Evolutionary conservation across 345 rosid species (phyloP), one percentile per base, ranked within the genome.

Genomic region (Turnera subulata): DNA sequence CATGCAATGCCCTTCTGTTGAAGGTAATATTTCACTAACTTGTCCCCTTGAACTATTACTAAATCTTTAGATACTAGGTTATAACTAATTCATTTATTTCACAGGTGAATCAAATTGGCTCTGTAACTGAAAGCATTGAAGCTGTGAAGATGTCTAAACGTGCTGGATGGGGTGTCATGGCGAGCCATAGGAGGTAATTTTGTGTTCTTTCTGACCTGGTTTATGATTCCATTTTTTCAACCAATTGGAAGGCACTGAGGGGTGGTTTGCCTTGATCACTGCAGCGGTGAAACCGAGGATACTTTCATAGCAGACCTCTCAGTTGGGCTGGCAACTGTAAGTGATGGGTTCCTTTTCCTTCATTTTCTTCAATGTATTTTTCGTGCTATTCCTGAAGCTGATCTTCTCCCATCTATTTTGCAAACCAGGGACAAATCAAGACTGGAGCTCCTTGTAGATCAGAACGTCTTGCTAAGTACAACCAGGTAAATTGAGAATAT

Each of bases 111-210:
- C 99, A 93, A 85, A 93, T 93, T 66, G 99, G 95, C 24, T 77
- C 97, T 0, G 97, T 89, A 10, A 93, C 99, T 4, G 99, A 93
- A 78, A 93, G 99, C 59, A 89, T 93, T 19, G 97, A 93, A 78
- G 99, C 99, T 33, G 97, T 93, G 21, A 93, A 53, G 78, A 89
- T 93, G 99, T 86, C 99, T 5, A 93, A 93, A 76, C 73, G n/a
- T 50, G 99, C 99, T 64, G 97, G 99, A 0, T 89, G 99, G 99
- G 97, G 96, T 56, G 96, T 93, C 60, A 87, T 93, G 99, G 81
- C 99, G 24, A 93, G 99, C 76, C 99, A 93, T 76, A 70, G 96
- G 63, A 78, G 85, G 82, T 64, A 23, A 19, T 6, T 2, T 47
- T 46, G 5, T 37, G n/a, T 10, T 11, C 45, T 40, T 24, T 17